Evolutionary conservation across 1,284 basidiomycete genomes (phyloP), one percentile per base, ranked within the genome.

Genomic region (Ganoderma lingzhi): DNA sequence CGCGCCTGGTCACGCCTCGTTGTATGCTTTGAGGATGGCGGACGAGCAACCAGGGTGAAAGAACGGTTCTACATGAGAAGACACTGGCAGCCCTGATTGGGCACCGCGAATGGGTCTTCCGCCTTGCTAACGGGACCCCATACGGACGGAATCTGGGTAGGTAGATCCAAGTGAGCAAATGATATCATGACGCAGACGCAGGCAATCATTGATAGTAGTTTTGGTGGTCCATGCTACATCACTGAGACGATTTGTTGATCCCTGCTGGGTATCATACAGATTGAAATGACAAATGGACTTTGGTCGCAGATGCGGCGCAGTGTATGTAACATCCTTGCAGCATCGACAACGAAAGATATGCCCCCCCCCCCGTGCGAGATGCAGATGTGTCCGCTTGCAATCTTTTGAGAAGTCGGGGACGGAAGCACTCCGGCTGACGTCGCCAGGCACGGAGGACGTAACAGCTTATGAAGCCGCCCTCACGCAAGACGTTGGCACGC

Each of bases 101-200:
- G 91, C 71, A 93, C 92, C 67, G 93, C 93, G 80, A 95, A 97
- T 62, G 96, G 96, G 79, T 97, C 95, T 79, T 96, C 94, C 72
- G 88, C 87, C 82, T 95, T 96, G 78, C 88, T 89, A 41, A 96
- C 89, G 23, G 94, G 92, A n/a, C 97, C 96, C 97, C 97, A 98
- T 41, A 97, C 93, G 41, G 92, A 95, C 6, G 96, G 95, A 56
- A 96, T 88, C 93, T 95, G 77, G 6, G 32, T 15, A 30, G 12
- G 60, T 9, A 42, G 45, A 62, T 53, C n/a, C 45, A 35, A 23
- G n/a, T 48, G 12, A 65, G 35, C 60, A 53, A 32, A 60, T 28
- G 63, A 39, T 15, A 37, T 56, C 63, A 19, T 63, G 8, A 53
- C 37, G 19, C 32, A 39, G 42, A n/a, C 28, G 48, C 15, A 61